Evolutionary conservation across 495 filamentous ascomycete species (phyloP), one percentile per base, ranked within the genome.

Genomic region (Pseudomonodictys pantanalensis): DNA sequence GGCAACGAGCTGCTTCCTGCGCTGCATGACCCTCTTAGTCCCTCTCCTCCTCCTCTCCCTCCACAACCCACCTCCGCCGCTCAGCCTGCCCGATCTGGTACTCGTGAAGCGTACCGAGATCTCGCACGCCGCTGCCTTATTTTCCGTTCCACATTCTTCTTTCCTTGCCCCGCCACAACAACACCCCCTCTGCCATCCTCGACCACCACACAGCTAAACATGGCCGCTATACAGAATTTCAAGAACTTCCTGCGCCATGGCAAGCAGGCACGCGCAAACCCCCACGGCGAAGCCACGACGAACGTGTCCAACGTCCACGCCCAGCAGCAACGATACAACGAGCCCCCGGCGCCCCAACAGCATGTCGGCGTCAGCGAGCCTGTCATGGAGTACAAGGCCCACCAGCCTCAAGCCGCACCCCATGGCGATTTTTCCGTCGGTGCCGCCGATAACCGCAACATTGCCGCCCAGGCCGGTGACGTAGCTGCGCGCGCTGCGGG

Each of bases 221-320:
- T 69, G 67, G 62, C 48, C 33, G 90, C 89, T 50, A 90, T 92
- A 77, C 86, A 91, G 78, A 89, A 86, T 66, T 77, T 98, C 55
- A 96, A 98, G 76, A 98, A 97, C 75, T 92, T 98, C 75, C 95
- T 98, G 76, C 90, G 93, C 56, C 93, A 97, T 78, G 92, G 91
- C 81, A 97, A 97, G 77, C 91, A 96, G 78, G 92, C 91, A 58
- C 88, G 90, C 52, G 78, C 80, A 59, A 83, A 86, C 28, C 75
- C 80, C 35, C 80, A 79, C 53, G 80, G 68, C 30, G 83, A 89
- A 55, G 79, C 86, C 26, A 88, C 86, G 7, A 87, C 86, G 49
- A 82, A 82, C 67, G 78, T 88, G 52, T 85, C 85, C 30, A 73
- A 81, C 15, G 79, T 89, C 52, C 81, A 89, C 69, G 86, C 83